Percentiles rank a stretch among this genome's conserved stretches.
Conservation (phyloP, 2,329 filamentous ascomycete species). For the Aureobasidium sp. region DNA sequence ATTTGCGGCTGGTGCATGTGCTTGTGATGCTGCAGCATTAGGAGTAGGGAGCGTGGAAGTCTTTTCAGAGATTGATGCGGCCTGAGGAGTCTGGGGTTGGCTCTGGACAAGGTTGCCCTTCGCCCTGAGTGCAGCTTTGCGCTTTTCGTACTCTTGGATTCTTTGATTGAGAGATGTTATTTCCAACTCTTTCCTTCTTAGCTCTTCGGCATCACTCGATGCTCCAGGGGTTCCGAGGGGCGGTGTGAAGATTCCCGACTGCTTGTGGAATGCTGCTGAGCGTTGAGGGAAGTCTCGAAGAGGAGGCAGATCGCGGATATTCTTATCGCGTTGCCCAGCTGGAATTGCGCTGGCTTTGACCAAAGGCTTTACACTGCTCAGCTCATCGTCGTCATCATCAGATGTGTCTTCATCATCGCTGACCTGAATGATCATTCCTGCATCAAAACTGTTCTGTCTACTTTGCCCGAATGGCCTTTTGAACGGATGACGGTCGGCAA, state of each 20-base stretch:
- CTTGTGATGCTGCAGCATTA: background rate
- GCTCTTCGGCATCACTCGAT: slow-evolving; percentile 32
- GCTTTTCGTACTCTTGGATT: slow-evolving; percentile 42
- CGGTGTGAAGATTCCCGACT: slow-evolving; percentile 18
- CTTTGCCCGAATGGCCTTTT: slow-evolving; percentile 58
- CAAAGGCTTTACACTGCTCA: background rate
- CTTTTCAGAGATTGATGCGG: background rate
- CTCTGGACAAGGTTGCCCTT: slow-evolving; percentile 21
- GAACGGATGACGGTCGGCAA: slow-evolving; percentile 22
- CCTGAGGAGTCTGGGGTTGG: slow-evolving; percentile 3
- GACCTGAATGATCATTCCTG: slow-evolving; percentile 71
- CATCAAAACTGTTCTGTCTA: slow-evolving; percentile 40
- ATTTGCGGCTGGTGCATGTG: background rate
- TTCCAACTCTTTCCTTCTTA: slow-evolving; percentile 41
- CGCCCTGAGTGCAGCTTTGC: slow-evolving; percentile 28
- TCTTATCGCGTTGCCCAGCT: slow-evolving; percentile 8
- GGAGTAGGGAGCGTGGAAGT: background rate
- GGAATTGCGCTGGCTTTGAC: background rate
- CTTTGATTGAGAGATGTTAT: slow-evolving; percentile 40
- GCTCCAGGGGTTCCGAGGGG: slow-evolving; percentile 30
- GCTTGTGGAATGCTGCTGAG: slow-evolving; percentile 22
- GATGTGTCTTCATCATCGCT: slow-evolving; percentile 44
- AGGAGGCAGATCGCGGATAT: slow-evolving; percentile 18
- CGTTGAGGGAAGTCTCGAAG: slow-evolving; percentile 24
- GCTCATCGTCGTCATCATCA: slow-evolving; percentile 11